Evolutionary conservation across 148 eudicot genomes (phyloP), one percentile per base, ranked within the genome.

Genomic region (Suaeda aralocaspica): DNA sequence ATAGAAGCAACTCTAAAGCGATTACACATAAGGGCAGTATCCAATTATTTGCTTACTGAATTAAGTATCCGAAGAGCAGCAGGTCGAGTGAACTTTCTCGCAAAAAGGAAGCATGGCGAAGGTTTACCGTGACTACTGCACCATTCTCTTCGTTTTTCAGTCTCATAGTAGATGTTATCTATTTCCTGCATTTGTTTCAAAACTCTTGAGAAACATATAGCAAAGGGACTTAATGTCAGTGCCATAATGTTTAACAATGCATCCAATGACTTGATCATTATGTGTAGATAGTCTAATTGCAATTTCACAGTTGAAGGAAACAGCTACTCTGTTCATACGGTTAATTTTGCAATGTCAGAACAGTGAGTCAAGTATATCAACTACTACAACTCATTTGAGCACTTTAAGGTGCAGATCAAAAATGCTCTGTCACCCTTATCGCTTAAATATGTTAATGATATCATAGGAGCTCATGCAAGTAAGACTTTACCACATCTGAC

Each of bases 111-210:
- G 84, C 97, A 92, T 26, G 84, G 81, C 13, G 93, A 79, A 39
- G 93, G 91, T 68, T 83, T 88, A 42, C 89, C 96, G 79, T 87
- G 88, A 81, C 87, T 88, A 74, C 82, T 88, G 89, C 97, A 89
- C 97, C 97, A 92, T 74, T 92, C 97, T 82, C 89, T 86, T 70
- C 96, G 76, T 67, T 86, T 72, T 75, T 92, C 96, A 11, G 97
- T 92, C 77, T 89, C 96, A 62, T 84, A 92, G 74, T 82, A 67
- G 77, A 92, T 83, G 79, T 92, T 87, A 69, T 88, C 91, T 77
- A 92, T 83, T 64, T 72, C 88, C 96, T 92, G 91, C 69, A 61
- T 63, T 6, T 14, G 28, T 46, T 36, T 29, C 36, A 22, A 3
- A 48, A n/a, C 30, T n/a, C 41, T 2, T 9, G 26, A 18, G 15